Conservation (phyloP, 164 flowering plant genomes). For the Hamamelis virginiana region DNA sequence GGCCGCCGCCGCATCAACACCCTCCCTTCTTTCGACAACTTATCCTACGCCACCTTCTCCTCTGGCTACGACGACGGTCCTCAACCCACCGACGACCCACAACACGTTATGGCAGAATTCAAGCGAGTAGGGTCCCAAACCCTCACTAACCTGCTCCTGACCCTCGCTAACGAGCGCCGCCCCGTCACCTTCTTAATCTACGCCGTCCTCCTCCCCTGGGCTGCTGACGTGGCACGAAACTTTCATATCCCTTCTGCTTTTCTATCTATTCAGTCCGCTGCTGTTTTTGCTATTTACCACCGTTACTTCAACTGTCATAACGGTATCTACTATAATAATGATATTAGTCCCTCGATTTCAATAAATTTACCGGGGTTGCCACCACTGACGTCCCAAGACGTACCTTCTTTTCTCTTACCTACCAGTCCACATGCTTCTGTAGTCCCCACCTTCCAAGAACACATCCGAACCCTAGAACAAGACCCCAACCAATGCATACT, state of each 20-base stretch:
- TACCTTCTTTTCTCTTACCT: conserved; percentile 21
- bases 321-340: background rate
- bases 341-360: background rate
- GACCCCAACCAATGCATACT: conserved; percentile 14
- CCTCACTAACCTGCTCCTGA: background rate
- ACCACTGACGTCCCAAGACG: conserved; percentile 1
- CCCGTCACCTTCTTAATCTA: conserved; percentile 12
- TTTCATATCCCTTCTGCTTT: conserved; percentile 12
- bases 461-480: background rate
- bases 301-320: conserved; percentile 7
- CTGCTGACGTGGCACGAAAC: conserved; percentile 11
- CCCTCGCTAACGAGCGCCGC: background rate
- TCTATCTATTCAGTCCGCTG: conserved; percentile 15
- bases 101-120: background rate
- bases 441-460: background rate
- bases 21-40: background rate
- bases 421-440: background rate
- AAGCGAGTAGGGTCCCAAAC: conserved; percentile 11
- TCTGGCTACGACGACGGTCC: conserved; percentile 17
- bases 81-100: background rate
- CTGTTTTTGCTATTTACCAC: conserved; percentile 14
- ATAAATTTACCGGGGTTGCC: conserved; percentile 16
- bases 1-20: background rate
- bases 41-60: conserved; percentile 16
- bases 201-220: conserved; percentile 13